Evolutionary conservation across 192 early-diverging fungal species (phyloP), one percentile per base, ranked within the genome.

Genomic region (Phlyctochytrium planicorne): DNA sequence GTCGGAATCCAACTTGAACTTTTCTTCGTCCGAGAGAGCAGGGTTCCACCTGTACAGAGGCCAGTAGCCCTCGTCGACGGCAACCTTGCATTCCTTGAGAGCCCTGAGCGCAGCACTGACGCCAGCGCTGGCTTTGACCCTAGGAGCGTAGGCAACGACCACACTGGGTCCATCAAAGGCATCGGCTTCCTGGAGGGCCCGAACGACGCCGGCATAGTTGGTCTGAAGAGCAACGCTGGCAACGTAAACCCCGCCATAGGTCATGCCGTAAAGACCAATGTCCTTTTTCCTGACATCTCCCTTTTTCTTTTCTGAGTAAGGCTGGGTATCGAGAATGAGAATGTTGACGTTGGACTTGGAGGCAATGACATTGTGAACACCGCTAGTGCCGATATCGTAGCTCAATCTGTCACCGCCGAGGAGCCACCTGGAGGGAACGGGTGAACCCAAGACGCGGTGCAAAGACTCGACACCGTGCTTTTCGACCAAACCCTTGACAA

Each of bases 21-120:
- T 77, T 62, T 86, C 87, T 63, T 88, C 77, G 25, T 37, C 36
- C 31, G 78, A 78, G 20, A 84, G 80, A 35, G 83, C 57, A 60
- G 95, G 95, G 74, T 94, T 90, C 92, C 93, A 98, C 68, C 96
- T 89, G 84, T 95, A 98, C 53, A 98, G 78, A 23, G 96, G 92
- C 93, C 94, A 97, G 63, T 90, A 85, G 27, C 94, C 94, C 56
- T 76, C 86, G 67, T 98, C 95, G 52, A 98, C 88, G 3, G 91
- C 91, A 20, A 88, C 69, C 84, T 98, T 97, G 30, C 91, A 91
- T 76, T 94, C 90, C 81, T 92, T 91, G 63, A 98, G 78, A 33
- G 85, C 83, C 0, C 79, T 90, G 30, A 95, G 88, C 72, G 37
- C 80, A 37, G 61, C 72, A 74, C 70, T 78, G 67, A 73, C 81